Evolutionary conservation across 1,139 yeast genomes (phyloP).

Genomic region (Yamadazyma kanchanaburiensis): DNA sequence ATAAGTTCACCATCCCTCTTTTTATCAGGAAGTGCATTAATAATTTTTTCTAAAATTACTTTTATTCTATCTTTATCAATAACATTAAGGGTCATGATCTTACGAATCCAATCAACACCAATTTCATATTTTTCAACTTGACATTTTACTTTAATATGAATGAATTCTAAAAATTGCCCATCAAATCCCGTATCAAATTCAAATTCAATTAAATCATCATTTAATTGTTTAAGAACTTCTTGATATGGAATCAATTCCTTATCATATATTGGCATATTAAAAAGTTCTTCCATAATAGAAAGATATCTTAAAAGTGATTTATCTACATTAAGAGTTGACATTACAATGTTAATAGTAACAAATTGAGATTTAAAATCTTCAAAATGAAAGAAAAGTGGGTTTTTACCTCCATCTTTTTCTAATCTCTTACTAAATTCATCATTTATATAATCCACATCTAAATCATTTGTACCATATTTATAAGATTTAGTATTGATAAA

Average conservation of each 20-base stretch:
- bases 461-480: slow-evolving; percentile 38
- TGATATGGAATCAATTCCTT: slow-evolving; percentile 57
- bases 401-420: slow-evolving; percentile 49
- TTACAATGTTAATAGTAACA: slow-evolving; percentile 62
- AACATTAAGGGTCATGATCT: slow-evolving; percentile 59
- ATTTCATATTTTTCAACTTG: slow-evolving; percentile 57
- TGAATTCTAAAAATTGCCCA: slow-evolving; percentile 61
- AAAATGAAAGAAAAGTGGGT: slow-evolving; percentile 72
- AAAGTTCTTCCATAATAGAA: slow-evolving; percentile 60
- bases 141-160: slow-evolving; percentile 61
- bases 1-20: slow-evolving; percentile 78
- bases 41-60: slow-evolving; percentile 67
- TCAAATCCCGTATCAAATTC: slow-evolving; percentile 57
- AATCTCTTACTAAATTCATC: slow-evolving; percentile 28
- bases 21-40: slow-evolving; percentile 72
- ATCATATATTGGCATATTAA: slow-evolving; percentile 67
- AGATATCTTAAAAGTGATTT: slow-evolving; percentile 61
- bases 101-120: slow-evolving; percentile 75
- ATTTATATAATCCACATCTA: slow-evolving; percentile 14
- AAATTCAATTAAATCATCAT: slow-evolving; percentile 67
- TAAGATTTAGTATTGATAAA: slow-evolving; percentile 72
- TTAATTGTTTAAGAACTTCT: slow-evolving; percentile 67
- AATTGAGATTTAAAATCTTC: slow-evolving; percentile 82
- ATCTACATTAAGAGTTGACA: slow-evolving; percentile 64
- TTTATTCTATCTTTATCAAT: slow-evolving; percentile 73